Evolutionary conservation across 192 early-diverging fungal species (phyloP), one percentile per base, ranked within the genome.

Genomic region (Entomortierella lignicola): DNA sequence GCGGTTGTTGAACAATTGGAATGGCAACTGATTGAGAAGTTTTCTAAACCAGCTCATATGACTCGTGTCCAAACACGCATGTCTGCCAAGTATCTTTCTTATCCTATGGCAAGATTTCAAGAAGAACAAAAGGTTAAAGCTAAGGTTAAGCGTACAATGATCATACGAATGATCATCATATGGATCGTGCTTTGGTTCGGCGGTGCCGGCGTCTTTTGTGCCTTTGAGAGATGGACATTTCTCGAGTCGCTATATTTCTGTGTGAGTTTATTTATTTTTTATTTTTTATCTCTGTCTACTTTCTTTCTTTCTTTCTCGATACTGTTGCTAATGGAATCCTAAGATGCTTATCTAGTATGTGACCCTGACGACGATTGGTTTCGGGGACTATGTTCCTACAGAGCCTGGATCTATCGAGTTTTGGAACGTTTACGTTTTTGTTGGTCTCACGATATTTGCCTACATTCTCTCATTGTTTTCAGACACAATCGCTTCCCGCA

Each of bases 391-490:
- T 50, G 61, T 70, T 3, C 75, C 67, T 7, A 17, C 30, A 20
- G 55, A 79, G 65, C 75, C 75, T 50, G 75, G 75, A 17, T 69
- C 75, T 8, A 79, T 79, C 55, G 75, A 79, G 56, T 79, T 79
- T 34, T 79, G 75, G 75, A 79, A 79, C 27, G 60, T 79, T 25
- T 79, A 79, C 26, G 75, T 79, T 2, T 70, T 79, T 55, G 42
- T 79, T 0, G 75, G 75, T 13, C 75, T 79, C 23, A 51, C 75
- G 12, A 57, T 79, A 1, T 79, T 79, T 42, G 62, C 75, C n/a
- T 79, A 79, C 21, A 66, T 79, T 32, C 75, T 79, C 25, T 70
- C 75, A 11, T 60, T 79, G 18, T 61, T 64, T 27, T 79, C 75
- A 8, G 75, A 70, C 2, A 56, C 66, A 7, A 79, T 79, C 67